A percentile compares a stretch with the other conserved stretches of the same genome.
Evolutionary conservation across 2,329 filamentous ascomycete genomes (phyloP).

Genomic region (Trematosphaeria pertusa): DNA sequence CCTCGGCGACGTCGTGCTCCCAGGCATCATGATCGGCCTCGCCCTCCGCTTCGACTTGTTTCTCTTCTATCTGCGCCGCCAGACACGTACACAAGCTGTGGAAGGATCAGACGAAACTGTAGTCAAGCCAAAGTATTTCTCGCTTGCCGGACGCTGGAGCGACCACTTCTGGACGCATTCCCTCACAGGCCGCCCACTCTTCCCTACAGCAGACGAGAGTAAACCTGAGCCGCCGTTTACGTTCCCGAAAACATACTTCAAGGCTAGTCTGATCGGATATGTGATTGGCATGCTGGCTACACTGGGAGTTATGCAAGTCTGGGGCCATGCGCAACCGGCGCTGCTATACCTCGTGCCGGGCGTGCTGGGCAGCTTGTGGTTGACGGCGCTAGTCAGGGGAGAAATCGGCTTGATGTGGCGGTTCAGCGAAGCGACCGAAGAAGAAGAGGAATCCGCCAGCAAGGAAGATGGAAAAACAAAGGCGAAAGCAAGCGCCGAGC

Average conservation of each 20-base stretch:
- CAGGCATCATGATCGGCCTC: constrained; percentile 87
- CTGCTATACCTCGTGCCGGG: constrained; percentile 91
- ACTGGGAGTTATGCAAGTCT: constrained; percentile 77
- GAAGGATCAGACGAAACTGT: constrained; percentile 18
- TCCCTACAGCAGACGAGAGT: constrained; percentile 15
- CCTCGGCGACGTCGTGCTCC: constrained; percentile 91
- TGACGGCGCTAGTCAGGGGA: constrained; percentile 72
- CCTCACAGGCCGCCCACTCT: constrained; percentile 36
- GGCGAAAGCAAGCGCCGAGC: constrained; percentile 7
- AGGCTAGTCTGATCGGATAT: constrained; percentile 78
- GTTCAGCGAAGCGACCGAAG: constrained; percentile 72
- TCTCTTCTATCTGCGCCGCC: constrained; percentile 76
- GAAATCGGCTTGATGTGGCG: constrained; percentile 79
- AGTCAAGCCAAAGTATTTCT: constrained; percentile 51
- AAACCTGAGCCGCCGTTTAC: constrained; percentile 41
- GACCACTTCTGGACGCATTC: constrained; percentile 77
- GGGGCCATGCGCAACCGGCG: constrained; percentile 84
- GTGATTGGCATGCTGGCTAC: constrained; percentile 78
- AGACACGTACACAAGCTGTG: constrained; percentile 45
- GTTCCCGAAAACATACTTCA: constrained; percentile 88
- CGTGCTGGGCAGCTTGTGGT: constrained; percentile 77
- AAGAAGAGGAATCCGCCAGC: constrained; percentile 28
- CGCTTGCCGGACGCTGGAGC: constrained; percentile 76
- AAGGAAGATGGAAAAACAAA: constrained; percentile 11
- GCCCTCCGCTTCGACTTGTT: constrained; percentile 92